Conservation (phyloP, 371 early-diverging fungal genomes). For the Apophysomyces variabilis region DNA sequence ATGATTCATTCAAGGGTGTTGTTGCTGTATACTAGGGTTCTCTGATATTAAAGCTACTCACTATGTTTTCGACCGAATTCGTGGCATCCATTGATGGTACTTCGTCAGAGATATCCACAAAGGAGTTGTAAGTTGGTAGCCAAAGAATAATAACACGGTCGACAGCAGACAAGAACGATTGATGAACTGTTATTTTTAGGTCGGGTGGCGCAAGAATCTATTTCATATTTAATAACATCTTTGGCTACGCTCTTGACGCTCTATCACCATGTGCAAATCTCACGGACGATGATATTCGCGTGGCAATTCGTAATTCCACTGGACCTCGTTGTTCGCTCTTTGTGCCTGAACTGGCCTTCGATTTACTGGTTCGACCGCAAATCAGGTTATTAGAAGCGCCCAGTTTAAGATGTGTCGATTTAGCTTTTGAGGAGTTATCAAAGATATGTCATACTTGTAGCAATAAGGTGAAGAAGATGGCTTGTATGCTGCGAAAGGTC, state of each 20-base stretch:
- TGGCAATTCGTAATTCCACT: slow-evolving; percentile 89
- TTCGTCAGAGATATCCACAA: slow-evolving; percentile 82
- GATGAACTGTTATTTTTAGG: slow-evolving; percentile 12
- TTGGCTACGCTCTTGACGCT: slow-evolving; percentile 77
- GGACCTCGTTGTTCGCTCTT: slow-evolving; percentile 88
- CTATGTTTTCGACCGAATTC: slow-evolving; percentile 82
- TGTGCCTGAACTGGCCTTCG: slow-evolving; percentile 92
- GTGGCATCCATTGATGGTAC: slow-evolving; percentile 84
- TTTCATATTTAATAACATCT: slow-evolving; percentile 88
- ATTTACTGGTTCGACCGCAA: slow-evolving; percentile 84
- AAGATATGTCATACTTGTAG: slow-evolving; percentile 88
- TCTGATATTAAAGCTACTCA: slow-evolving; percentile 77
- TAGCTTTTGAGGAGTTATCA: slow-evolving; percentile 89
- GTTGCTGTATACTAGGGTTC: slow-evolving; percentile 52
- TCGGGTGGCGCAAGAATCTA: slow-evolving; percentile 91
- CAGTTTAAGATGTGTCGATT: slow-evolving; percentile 81
- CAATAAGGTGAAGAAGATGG: slow-evolving; percentile 52
- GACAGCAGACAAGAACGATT: slow-evolving; percentile 4
- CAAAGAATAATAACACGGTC: neutral
- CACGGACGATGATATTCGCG: slow-evolving; percentile 83
- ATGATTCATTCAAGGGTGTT: neutral
- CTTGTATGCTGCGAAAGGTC: too few species aligned
- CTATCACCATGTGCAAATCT: slow-evolving; percentile 81
- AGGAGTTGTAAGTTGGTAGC: slow-evolving; percentile 71
- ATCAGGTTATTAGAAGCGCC: slow-evolving; percentile 83